Evolutionary conservation across 2,329 filamentous ascomycete genomes (phyloP).

Genomic region (Neodidymelliopsis sp.): DNA sequence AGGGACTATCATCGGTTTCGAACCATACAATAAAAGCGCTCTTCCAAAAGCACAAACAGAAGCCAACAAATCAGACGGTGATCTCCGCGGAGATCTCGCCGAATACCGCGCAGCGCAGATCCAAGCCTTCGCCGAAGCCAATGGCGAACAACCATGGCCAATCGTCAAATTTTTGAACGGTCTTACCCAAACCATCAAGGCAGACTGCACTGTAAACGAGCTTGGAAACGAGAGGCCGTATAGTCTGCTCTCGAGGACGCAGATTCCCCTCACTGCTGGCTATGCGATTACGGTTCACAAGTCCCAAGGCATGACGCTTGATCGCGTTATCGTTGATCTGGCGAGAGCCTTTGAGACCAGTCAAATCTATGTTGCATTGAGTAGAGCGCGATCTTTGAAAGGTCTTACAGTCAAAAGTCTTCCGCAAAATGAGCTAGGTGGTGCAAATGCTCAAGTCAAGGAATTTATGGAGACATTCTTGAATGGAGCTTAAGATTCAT

Average conservation of each 20-base stretch:
- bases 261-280: constrained; percentile 66
- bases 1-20: constrained; percentile 47
- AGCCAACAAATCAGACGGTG: not conserved
- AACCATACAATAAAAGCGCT: constrained; percentile 40
- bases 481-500: too few species aligned
- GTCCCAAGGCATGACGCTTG: constrained; percentile 65
- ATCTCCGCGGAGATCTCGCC: constrained; percentile 48
- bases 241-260: constrained; percentile 62
- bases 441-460: constrained; percentile 45
- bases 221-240: constrained; percentile 57
- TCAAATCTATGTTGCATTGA: constrained; percentile 69
- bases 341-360: constrained; percentile 61
- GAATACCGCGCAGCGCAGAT: constrained; percentile 49
- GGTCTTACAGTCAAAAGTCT: constrained; percentile 56
- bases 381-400: constrained; percentile 60
- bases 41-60: constrained; percentile 36
- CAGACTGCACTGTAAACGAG: constrained; percentile 59
- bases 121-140: constrained; percentile 48
- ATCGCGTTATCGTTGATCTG: constrained; percentile 65
- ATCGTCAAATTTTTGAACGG: constrained; percentile 63
- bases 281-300: constrained; percentile 73
- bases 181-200: constrained; percentile 54
- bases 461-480: constrained; percentile 37
- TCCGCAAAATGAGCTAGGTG: constrained; percentile 28
- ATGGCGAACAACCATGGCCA: constrained; percentile 54